Percentiles rank a stretch among this genome's conserved stretches.
These are phyloP conservation scores for Globisporangium sylvaticum DNA, from an alignment of 352 stramenopile genomes.

Conservation along the genomic window DNA sequence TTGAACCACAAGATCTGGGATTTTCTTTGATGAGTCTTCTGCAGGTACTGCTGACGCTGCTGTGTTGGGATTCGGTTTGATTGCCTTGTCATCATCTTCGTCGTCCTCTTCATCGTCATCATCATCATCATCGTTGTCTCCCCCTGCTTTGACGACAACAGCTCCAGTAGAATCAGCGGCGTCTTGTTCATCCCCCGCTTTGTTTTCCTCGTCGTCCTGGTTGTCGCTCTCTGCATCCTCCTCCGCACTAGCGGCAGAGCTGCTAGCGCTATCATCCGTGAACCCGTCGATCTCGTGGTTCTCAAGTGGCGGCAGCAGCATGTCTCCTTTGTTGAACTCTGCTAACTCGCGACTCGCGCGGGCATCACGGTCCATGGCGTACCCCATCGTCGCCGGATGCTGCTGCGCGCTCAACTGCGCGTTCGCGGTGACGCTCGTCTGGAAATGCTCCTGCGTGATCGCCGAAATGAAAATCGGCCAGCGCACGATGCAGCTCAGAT, in stretches of 20 bases:
- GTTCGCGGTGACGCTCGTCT: constrained; percentile 22
- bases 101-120: constrained; percentile 15
- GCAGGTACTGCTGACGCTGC: background rate
- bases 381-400: constrained; percentile 48
- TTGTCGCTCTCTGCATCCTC: constrained; percentile 22
- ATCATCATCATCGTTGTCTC: background rate
- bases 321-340: constrained; percentile 47
- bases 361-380: constrained; percentile 44
- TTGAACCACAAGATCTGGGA: background rate
- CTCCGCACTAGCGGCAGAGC: constrained; percentile 55
- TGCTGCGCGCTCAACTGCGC: constrained; percentile 21
- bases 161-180: constrained; percentile 10
- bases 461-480: constrained; percentile 63
- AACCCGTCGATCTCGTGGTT: constrained; percentile 73
- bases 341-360: constrained; percentile 22
- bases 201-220: constrained; percentile 12
- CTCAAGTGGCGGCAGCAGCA: constrained; percentile 40
- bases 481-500: constrained; percentile 37
- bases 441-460: constrained; percentile 43
- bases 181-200: constrained; percentile 5
- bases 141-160: background rate
- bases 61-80: background rate
- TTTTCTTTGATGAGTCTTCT: background rate
- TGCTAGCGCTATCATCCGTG: constrained; percentile 74
- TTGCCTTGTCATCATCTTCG: constrained; percentile 18